phyloP scores from a whole-genome alignment of 495 filamentous ascomycete species.

The Emericellopsis terricola region DNA sequence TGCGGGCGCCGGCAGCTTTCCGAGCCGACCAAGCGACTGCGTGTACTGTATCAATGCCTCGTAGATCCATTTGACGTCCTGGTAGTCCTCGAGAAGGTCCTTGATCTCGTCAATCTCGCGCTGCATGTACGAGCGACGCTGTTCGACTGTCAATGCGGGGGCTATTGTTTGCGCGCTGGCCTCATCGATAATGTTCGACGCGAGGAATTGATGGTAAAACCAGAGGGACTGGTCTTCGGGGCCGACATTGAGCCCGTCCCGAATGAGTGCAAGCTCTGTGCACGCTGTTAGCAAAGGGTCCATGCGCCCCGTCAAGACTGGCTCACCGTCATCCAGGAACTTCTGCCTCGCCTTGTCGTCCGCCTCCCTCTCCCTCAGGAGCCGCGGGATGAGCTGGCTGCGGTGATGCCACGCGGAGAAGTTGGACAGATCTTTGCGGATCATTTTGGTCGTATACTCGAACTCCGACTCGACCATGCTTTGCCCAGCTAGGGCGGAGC shows the following conservation, averaged over 20 bases:
- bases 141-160: conserved; percentile 38
- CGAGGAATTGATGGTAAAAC: conserved; percentile 84
- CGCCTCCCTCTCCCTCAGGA: conserved; percentile 52
- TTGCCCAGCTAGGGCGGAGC: conserved; percentile 23
- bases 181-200: conserved; percentile 35
- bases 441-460: conserved; percentile 77
- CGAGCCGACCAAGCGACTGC: conserved; percentile 25
- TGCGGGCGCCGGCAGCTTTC: conserved; percentile 22
- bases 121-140: conserved; percentile 46
- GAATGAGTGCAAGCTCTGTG: conserved; percentile 56
- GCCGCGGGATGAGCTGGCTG: conserved; percentile 57
- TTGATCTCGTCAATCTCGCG: conserved; percentile 49
- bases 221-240: conserved; percentile 85
- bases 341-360: conserved; percentile 38
- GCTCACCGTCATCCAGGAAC: conserved; percentile 56
- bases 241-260: conserved; percentile 62
- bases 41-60: conserved; percentile 54
- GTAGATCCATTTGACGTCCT: conserved; percentile 64
- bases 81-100: conserved; percentile 59
- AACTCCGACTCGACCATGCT: conserved; percentile 68
- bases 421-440: conserved; percentile 66
- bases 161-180: conserved; percentile 34
- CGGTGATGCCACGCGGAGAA: conserved; percentile 95
- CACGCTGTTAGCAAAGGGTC: too few species aligned
- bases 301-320: too few species aligned